Evolutionary conservation across 345 rosid species (phyloP), one percentile per base, ranked within the genome.

Genomic region (Eucalyptus leucophloia): DNA sequence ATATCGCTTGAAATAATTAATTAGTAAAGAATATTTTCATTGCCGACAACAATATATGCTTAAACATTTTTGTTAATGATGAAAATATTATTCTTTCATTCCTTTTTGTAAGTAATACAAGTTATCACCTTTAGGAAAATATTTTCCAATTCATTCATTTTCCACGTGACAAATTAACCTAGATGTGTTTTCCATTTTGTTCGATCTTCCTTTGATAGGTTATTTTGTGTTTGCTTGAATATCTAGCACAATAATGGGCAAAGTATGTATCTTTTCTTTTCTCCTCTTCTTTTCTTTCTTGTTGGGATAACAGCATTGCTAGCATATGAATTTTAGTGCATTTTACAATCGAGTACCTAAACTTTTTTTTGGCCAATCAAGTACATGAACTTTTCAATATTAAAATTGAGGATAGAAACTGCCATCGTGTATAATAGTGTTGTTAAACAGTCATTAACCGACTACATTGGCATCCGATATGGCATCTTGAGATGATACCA

Each of bases 111-210:
- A 8, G 26, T 53, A 53, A 53, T 53, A 53, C 58, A 53, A 8
- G 26, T 19, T 24, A 53, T 8, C 26, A 53, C 30, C 5, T 56
- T 56, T 23, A 56, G 62, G 62, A 56, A 56, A 56, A 56, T 56
- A 23, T 10, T 10, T 56, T 54, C 5, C 60, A 54, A 54, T 11
- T 54, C 12, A 21, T 54, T 54, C 28, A 54, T 54, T 23, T 54
- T 56, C 12, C 30, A 24, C 30, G 0, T 9, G 13, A 0, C 30
- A 56, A 56, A 56, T 24, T 0, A 56, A 11, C 30, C 62, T 10
- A 23, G 47, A 77, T 21, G 28, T 11, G 83, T 37, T 77, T 21
- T 77, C 28, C 45, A 77, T 77, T 77, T 77, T 5, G 47, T 21
- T 23, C 6, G 28, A 44, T 37, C 83, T 77, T 77, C 28, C 83